Percentiles rank a stretch among this genome's conserved stretches.
These are phyloP conservation scores for Hirsutella minnesotensis DNA, from an alignment of 2,329 filamentous ascomycete species.

Conservation along the genomic window DNA sequence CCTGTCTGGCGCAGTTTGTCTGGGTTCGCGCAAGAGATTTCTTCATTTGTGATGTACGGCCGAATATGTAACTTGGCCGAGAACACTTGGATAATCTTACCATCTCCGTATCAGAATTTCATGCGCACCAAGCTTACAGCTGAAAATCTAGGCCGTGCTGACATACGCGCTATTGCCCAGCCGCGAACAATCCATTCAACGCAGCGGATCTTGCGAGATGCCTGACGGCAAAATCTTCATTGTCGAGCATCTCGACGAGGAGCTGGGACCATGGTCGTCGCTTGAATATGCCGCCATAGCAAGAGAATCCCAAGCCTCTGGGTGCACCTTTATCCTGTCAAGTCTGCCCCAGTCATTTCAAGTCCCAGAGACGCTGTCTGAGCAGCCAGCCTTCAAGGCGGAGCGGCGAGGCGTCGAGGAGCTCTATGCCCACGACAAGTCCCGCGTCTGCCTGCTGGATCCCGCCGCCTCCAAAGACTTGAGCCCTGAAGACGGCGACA, in stretches of 20 bases:
- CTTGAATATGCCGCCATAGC: constrained; percentile 88
- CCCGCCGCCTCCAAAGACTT: constrained; percentile 74
- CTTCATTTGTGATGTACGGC: too few relatives aligned
- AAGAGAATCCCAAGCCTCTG: constrained; percentile 57
- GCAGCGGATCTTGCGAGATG: constrained; percentile 18
- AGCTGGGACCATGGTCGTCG: constrained; percentile 87
- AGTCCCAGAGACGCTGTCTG: constrained; percentile 45
- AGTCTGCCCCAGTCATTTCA: constrained; percentile 62
- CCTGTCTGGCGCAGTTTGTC: too few relatives aligned
- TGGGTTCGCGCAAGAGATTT: too few relatives aligned
- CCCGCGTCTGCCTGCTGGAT: constrained; percentile 78
- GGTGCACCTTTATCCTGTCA: constrained; percentile 66
- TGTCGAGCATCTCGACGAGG: constrained; percentile 91
- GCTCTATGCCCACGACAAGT: constrained; percentile 61
- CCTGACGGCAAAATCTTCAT: constrained; percentile 61
- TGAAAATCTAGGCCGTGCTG: too few relatives aligned
- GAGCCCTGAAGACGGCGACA: constrained; percentile 66
- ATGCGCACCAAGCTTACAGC: too few relatives aligned
- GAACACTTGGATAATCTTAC: too few relatives aligned
- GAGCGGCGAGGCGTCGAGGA: constrained; percentile 73
- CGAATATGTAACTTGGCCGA: too few relatives aligned
- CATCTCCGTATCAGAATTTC: too few relatives aligned
- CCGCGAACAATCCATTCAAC: too few relatives aligned
- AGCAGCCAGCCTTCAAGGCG: constrained; percentile 52
- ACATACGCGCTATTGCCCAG: too few relatives aligned